Evolutionary conservation across 2,329 filamentous ascomycete genomes (phyloP).

Genomic region (Alternaria atra): DNA sequence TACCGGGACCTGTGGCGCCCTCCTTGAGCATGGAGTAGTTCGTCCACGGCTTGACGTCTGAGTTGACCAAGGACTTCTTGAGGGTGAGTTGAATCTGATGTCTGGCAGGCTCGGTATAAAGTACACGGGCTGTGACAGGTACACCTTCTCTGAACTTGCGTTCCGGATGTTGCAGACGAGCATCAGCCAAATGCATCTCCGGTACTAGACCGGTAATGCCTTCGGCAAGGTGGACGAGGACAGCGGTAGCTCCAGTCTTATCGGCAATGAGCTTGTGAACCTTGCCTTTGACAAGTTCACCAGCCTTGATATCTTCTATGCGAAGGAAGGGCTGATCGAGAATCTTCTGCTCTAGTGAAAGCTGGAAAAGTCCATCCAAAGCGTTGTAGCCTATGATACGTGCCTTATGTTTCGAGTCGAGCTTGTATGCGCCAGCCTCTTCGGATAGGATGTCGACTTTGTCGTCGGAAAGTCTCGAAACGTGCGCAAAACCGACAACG

Average conservation of each 20-base stretch:
- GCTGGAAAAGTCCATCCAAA: conserved; percentile 82
- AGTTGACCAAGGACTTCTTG: conserved; percentile 94
- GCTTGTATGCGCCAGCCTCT: conserved; percentile 77
- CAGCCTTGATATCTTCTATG: conserved; percentile 88
- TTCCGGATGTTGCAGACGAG: conserved; percentile 88
- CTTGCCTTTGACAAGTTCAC: conserved; percentile 80
- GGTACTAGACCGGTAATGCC: conserved; percentile 89
- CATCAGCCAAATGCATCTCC: conserved; percentile 87
- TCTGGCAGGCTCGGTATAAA: conserved; percentile 79
- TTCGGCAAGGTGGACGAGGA: conserved; percentile 85
- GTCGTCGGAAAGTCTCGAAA: conserved; percentile 88
- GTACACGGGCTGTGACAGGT: conserved; percentile 82
- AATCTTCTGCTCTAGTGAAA: conserved; percentile 83
- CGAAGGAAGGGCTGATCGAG: conserved; percentile 89
- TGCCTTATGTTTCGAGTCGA: conserved; percentile 80
- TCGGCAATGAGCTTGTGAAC: conserved; percentile 86
- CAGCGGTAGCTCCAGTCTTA: conserved; percentile 77
- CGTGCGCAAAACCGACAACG: conserved; percentile 88
- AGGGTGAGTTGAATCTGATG: conserved; percentile 85
- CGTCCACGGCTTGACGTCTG: conserved; percentile 80
- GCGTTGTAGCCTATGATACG: conserved; percentile 87
- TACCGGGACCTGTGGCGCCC: conserved; percentile 83
- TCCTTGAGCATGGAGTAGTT: conserved; percentile 77
- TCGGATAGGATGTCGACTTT: conserved; percentile 86
- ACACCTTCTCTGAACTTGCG: conserved; percentile 93